Base-by-base conservation (phyloP, 1,139 yeast genomes). In the Geotrichum macrosporum region DNA sequence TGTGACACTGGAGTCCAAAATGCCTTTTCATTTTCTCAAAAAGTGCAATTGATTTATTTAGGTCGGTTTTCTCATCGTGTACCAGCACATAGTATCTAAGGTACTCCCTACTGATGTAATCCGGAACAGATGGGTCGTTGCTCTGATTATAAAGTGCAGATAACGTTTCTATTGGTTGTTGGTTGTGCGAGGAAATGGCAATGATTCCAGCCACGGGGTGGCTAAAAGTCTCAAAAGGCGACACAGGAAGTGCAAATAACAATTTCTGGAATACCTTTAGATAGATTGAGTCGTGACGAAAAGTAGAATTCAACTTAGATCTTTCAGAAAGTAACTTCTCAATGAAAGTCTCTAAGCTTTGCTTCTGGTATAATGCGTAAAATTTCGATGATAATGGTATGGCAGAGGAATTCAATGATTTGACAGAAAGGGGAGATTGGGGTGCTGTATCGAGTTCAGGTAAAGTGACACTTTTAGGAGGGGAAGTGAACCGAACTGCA, bases 151-250 rank as follows among this genome's bases (percentile, higher is more conserved):
- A 68, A 30, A 70, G 55, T 16, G 52, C 51, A 5, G 70, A 62
- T n/a, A 80, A 63, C 4, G 69, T 62, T 12, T 76, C 81, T 2
- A 80, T 58, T 1, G 81, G 69, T 52, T 80, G 81, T 21, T 60
- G 57, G 40, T 62, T 64, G 24, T 59, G 55, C 22, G 72, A 64
- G 43, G 83, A 74, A 2, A 89, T 71, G 4, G 84, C 82, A 46
- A 88, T 73, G 15, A 89, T 65, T 45, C 89, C 86, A 1, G 88
- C 76, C 1, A 88, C 77, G 0, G 98, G 97, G 62, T 92, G 97
- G 56, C 86, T 83, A 62, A 89, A 83, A 2, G 92, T 81, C 62
- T 92, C 97, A 62, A 86, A 88, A 1, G 95, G 83, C 2, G 87
- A 80, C 4, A 85, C 70, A 20, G 75, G 74, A 31, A 78, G 74